These are phyloP conservation scores for Furcasterigmium furcatum DNA, from an alignment of 2,329 filamentous ascomycete species.

Conservation along the genomic window DNA sequence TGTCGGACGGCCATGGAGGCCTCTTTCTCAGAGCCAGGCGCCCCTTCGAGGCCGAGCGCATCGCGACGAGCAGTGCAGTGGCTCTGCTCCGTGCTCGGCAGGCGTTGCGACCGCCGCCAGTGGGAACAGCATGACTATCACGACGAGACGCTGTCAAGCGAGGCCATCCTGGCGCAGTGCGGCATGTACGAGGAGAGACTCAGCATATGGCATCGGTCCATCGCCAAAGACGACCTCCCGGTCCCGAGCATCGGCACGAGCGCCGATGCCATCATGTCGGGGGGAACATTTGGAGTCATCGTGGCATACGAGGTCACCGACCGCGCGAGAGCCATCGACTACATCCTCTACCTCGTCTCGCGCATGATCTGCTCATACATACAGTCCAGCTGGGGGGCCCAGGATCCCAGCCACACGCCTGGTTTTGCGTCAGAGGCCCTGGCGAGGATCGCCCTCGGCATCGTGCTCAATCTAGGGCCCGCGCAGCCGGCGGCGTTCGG, in stretches of 20 bases:
- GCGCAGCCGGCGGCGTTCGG: neutral
- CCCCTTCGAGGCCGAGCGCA: neutral
- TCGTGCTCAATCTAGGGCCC: neutral
- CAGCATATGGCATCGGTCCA: neutral
- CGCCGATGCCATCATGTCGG: neutral
- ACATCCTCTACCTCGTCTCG: neutral
- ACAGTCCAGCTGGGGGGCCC: neutral
- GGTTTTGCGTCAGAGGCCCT: neutral
- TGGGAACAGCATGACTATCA: constrained; percentile 1
- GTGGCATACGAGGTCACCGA: constrained; percentile 1
- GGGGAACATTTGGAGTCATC: neutral
- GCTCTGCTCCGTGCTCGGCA: neutral
- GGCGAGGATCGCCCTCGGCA: neutral
- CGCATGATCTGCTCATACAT: constrained; percentile 1
- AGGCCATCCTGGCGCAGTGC: neutral
- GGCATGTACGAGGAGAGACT: neutral
- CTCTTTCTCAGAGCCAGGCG: neutral
- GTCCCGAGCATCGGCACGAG: neutral
- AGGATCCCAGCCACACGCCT: neutral
- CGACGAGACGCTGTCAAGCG: neutral
- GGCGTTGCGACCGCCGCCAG: neutral
- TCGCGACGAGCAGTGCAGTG: neutral
- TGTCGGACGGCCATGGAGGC: neutral
- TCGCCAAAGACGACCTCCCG: neutral
- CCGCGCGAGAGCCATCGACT: neutral